Evolutionary conservation across 805 yeast species (phyloP).

Genomic region (Maudiozyma saulgeensis): DNA sequence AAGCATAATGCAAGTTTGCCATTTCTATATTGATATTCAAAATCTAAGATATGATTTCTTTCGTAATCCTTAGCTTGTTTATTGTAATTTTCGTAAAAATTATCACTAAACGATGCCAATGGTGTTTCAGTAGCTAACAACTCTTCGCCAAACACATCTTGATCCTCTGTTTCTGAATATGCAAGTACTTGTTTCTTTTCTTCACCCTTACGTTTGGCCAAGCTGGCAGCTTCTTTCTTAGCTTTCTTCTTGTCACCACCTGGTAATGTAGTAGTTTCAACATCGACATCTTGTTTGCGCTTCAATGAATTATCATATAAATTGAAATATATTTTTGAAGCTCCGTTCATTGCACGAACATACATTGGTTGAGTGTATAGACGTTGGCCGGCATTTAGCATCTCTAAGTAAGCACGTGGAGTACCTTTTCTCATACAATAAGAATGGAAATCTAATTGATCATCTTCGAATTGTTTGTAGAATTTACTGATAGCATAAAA

Average conservation of each 20-base stretch:
- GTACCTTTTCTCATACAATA: constrained; percentile 89
- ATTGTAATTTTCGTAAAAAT: constrained; percentile 32
- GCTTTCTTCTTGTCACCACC: constrained; percentile 35
- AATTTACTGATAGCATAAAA: constrained; percentile 55
- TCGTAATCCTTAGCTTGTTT: constrained; percentile 37
- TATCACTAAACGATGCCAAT: constrained; percentile 36
- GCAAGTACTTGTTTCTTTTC: constrained; percentile 37
- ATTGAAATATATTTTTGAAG: constrained; percentile 47
- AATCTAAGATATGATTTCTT: constrained; percentile 22
- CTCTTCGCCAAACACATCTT: constrained; percentile 51
- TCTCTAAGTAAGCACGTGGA: constrained; percentile 67
- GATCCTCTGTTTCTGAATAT: constrained; percentile 43
- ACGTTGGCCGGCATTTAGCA: constrained; percentile 75
- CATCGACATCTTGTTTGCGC: constrained; percentile 8
- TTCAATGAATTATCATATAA: constrained; percentile 13
- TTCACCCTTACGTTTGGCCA: constrained; percentile 43
- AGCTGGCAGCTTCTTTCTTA: constrained; percentile 45
- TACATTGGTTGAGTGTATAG: constrained; percentile 63
- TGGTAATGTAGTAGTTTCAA: constrained; percentile 6
- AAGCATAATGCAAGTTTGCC: constrained; percentile 27
- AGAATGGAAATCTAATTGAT: constrained; percentile 90
- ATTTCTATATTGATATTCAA: constrained; percentile 19
- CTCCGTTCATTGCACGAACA: constrained; percentile 59
- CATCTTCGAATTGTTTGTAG: constrained; percentile 63
- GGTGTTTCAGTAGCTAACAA: constrained; percentile 31